Conservation (phyloP, 2,329 filamentous ascomycete species). For the Aulographum hederae region DNA sequence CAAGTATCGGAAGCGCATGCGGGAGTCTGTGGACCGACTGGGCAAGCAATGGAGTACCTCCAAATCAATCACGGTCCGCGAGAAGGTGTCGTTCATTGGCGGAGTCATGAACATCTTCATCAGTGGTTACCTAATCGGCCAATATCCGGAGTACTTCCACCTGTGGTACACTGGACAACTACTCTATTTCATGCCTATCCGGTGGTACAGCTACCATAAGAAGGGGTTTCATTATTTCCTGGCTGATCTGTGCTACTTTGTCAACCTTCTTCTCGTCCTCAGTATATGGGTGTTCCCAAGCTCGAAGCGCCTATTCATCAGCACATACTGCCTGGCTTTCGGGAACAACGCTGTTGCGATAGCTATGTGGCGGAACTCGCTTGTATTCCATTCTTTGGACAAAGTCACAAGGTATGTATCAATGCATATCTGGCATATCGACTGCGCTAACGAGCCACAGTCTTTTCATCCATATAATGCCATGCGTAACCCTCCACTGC, state of each 20-base stretch:
- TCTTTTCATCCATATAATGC: slow-evolving; percentile 99
- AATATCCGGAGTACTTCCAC: slow-evolving; percentile 70
- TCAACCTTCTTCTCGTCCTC: slow-evolving; percentile 69
- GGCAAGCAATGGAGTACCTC: slow-evolving; percentile 77
- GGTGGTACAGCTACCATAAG: slow-evolving; percentile 77
- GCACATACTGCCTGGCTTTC: slow-evolving; percentile 79
- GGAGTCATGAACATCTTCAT: slow-evolving; percentile 96
- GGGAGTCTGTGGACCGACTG: slow-evolving; percentile 70
- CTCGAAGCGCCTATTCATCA: slow-evolving; percentile 82
- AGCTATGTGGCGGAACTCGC: slow-evolving; percentile 96
- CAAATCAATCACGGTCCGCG: slow-evolving; percentile 68
- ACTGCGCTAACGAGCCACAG: slow-evolving; percentile 18
- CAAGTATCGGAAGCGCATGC: slow-evolving; percentile 77
- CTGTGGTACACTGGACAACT: slow-evolving; percentile 82
- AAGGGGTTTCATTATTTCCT: slow-evolving; percentile 95
- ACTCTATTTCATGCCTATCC: slow-evolving; percentile 91
- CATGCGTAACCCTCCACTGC: slow-evolving; percentile 81
- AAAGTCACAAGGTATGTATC: slow-evolving; percentile 63
- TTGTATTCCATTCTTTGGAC: slow-evolving; percentile 96
- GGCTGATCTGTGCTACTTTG: slow-evolving; percentile 94
- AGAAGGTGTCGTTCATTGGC: slow-evolving; percentile 92
- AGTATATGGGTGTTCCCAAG: slow-evolving; percentile 80
- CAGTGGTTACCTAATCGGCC: slow-evolving; percentile 84
- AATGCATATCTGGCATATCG: background rate
- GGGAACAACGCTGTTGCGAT: slow-evolving; percentile 97